Percentiles rank a stretch among this genome's conserved stretches.
Evolutionary conservation across 331 rosid species (phyloP).

Genomic region (Prunus yedoensis): DNA sequence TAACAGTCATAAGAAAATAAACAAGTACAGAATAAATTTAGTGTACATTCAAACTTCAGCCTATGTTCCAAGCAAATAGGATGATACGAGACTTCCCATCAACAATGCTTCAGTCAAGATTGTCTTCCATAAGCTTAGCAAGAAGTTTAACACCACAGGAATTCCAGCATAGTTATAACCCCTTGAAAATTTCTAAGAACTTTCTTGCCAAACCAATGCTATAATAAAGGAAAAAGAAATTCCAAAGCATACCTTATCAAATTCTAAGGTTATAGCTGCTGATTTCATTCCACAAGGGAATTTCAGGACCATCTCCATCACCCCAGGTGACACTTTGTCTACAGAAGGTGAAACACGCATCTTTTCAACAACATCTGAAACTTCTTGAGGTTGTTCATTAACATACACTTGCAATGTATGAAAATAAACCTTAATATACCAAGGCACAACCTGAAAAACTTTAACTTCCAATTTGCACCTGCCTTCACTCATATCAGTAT

Average conservation of each 20-base stretch:
- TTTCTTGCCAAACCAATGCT: not conserved
- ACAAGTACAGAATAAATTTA: constrained; percentile 14
- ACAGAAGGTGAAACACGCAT: constrained; percentile 84
- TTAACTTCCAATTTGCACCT: constrained; percentile 67
- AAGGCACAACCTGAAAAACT: constrained; percentile 93
- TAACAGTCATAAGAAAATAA: constrained; percentile 17
- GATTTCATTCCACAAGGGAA: constrained; percentile 82
- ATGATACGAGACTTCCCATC: not conserved
- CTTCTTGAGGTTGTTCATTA: constrained; percentile 50
- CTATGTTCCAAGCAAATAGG: not conserved
- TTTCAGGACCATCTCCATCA: constrained; percentile 73
- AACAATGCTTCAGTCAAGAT: not conserved
- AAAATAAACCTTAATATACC: constrained; percentile 92
- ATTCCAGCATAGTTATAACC: not conserved
- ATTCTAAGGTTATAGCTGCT: constrained; percentile 66
- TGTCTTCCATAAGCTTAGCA: not conserved
- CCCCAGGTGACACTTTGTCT: constrained; percentile 91
- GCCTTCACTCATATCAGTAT: constrained; percentile 35
- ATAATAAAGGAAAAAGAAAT: constrained; percentile 11
- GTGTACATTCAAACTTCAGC: constrained; percentile 18
- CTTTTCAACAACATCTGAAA: constrained; percentile 57
- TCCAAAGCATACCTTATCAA: constrained; percentile 67
- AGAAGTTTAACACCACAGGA: not conserved
- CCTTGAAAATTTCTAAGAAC: too few species aligned
- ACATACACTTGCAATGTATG: constrained; percentile 69